Evolutionary conservation across 139 green algal genomes (phyloP).

Genomic region (Picochlorum costavermella): DNA sequence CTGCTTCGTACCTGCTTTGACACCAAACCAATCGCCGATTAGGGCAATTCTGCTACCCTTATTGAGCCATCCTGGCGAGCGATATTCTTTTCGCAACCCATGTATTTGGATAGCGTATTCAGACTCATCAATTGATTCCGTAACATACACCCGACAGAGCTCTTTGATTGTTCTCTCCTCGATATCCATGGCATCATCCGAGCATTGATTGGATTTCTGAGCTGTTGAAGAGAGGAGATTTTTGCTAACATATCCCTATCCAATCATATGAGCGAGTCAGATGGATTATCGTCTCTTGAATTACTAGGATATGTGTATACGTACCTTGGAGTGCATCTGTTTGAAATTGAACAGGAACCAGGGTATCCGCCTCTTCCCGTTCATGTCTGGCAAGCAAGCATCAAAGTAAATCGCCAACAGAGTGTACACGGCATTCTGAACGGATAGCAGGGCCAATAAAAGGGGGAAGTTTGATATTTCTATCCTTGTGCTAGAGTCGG

Average conservation of each 20-base stretch:
- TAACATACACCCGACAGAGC: constrained; percentile 5
- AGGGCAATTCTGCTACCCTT: background rate
- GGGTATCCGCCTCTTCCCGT: constrained; percentile 15
- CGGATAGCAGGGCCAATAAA: background rate
- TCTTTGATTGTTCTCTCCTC: constrained; percentile 15
- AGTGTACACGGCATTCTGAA: constrained; percentile 42
- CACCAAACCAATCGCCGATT: background rate
- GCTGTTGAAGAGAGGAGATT: no score
- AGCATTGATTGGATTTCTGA: background rate
- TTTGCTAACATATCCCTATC: no score
- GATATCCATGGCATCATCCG: constrained; percentile 23
- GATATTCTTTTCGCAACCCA: constrained; percentile 54
- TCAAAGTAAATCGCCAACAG: constrained; percentile 71
- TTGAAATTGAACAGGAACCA: constrained; percentile 43
- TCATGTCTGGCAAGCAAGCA: constrained; percentile 58
- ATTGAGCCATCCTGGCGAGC: background rate
- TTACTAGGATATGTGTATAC: no score
- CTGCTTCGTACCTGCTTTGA: constrained; percentile 3
- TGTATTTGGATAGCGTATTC: constrained; percentile 53
- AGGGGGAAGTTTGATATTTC: background rate
- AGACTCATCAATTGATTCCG: background rate
- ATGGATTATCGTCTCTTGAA: no score
- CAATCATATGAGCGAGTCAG: no score
- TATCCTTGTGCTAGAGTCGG: background rate
- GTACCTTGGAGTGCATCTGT: no score